phyloP scores from a whole-genome alignment of 2,329 filamentous ascomycete species.

The Neopestalotiopsis sp. region DNA sequence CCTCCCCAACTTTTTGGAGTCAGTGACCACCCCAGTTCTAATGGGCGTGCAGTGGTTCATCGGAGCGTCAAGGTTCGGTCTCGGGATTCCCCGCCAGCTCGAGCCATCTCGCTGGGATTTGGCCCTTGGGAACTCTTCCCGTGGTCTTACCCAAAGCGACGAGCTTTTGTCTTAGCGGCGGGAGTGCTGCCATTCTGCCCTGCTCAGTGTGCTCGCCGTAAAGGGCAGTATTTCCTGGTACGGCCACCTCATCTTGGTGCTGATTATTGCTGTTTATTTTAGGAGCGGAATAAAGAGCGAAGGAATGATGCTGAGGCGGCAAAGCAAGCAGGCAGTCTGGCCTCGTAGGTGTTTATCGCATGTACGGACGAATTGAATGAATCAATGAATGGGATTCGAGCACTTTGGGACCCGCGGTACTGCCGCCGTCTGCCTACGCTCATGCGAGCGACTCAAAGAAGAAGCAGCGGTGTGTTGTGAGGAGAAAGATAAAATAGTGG shows the following conservation, averaged over 20 bases:
- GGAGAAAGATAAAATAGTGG: background rate
- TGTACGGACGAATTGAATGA: background rate
- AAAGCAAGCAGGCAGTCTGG: conserved; percentile 23
- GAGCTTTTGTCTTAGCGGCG: background rate
- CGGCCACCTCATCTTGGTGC: conserved; percentile 19
- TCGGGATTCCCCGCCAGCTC: conserved; percentile 19
- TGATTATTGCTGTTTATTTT: background rate
- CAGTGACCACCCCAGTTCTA: background rate
- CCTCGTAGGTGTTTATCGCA: background rate
- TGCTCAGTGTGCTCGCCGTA: background rate
- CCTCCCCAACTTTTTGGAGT: background rate
- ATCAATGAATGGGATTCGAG: background rate
- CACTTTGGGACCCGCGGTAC: background rate
- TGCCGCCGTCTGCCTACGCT: background rate
- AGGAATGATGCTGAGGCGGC: conserved; percentile 34
- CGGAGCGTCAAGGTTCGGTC: conserved; percentile 16
- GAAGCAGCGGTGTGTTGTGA: conserved; percentile 12
- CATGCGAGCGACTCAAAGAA: background rate
- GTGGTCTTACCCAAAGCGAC: conserved; percentile 18
- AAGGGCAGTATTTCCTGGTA: background rate
- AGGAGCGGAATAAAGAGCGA: conserved; percentile 29
- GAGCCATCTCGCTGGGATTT: conserved; percentile 21
- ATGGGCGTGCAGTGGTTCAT: conserved; percentile 30
- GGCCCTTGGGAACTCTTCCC: conserved; percentile 1
- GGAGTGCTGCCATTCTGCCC: background rate